Evolutionary conservation across 208 protist genomes (phyloP), one percentile per base, ranked within the genome.

Genomic region (Trypanosoma cruzi): DNA sequence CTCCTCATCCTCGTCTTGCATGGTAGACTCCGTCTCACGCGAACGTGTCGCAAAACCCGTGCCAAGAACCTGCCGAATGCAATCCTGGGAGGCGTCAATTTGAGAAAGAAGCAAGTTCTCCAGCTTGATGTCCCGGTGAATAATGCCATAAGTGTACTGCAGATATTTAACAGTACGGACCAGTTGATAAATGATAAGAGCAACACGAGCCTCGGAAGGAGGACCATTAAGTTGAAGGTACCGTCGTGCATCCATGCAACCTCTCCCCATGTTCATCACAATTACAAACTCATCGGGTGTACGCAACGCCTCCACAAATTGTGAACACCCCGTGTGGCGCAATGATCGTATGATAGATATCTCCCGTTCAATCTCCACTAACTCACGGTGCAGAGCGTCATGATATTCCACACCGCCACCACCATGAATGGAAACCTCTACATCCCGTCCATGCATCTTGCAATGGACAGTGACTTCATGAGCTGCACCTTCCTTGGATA

Each of bases 91-190:
- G 26, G 80, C 72, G 57, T 88, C 80, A 0, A 77, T 58, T 44
- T 73, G 69, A 1, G 86, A 92, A 37, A 92, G 67, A 31, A 95
- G 71, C 4, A 95, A 24, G 55, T 95, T 95, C 54, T 95, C 86
- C 52, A 92, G 63, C 64, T 95, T 95, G 61, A 95, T 95, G 71
- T 95, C 89, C 24, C 89, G 84, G 61, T 95, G 89, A 22, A 95
- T 76, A 29, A 95, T 63, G 5, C 86, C 86, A 34, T 91, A 81
- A 32, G 58, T 65, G 42, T 75, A 69, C 65, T 95, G 89, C 36
- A 95, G 68, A 65, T 92, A 95, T 42, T 88, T 68, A 5, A 95
- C 63, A 0, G 84, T 91, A 36, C 69, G 71, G n/a, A 95, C 58
- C 4, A 95, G 81, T 68, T 95, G 86, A 54, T 80, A 92, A 54